Evolutionary conservation across 768 basidiomycete genomes (phyloP).

Genomic region (Antrodiella citrinella): DNA sequence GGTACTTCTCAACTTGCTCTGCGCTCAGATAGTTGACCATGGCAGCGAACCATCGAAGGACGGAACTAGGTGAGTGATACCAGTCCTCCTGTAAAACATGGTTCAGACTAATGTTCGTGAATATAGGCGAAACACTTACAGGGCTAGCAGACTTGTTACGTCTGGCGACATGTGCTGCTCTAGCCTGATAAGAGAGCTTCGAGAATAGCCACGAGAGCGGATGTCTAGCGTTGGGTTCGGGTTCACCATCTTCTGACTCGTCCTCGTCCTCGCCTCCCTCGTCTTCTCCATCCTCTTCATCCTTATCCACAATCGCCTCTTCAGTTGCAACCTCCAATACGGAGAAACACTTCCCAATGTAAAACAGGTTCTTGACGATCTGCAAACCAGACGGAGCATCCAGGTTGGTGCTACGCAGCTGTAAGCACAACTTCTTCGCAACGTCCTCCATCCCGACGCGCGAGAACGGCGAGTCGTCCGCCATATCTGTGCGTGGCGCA

Average conservation of each 20-base stretch:
- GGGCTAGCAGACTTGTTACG: constrained; percentile 40
- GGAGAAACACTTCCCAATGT: constrained; percentile 80
- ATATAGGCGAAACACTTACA: constrained; percentile 28
- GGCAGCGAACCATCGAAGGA: constrained; percentile 90
- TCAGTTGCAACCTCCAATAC: constrained; percentile 24
- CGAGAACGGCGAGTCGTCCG: constrained; percentile 41
- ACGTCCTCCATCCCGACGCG: constrained; percentile 51
- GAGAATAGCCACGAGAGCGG: constrained; percentile 92
- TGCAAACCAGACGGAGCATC: constrained; percentile 71
- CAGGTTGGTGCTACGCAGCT: constrained; percentile 77
- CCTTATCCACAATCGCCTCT: constrained; percentile 17
- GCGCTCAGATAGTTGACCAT: constrained; percentile 70
- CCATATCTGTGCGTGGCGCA: constrained; percentile 23
- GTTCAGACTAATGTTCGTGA: constrained; percentile 1
- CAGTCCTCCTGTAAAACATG: constrained; percentile 55
- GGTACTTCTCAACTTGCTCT: constrained; percentile 50
- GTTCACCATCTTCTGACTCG: constrained; percentile 19
- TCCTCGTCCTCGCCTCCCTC: constrained; percentile 24
- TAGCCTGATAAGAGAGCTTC: constrained; percentile 81
- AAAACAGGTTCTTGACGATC: constrained; percentile 89
- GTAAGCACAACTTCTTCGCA: constrained; percentile 63
- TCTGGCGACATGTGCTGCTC: constrained; percentile 65
- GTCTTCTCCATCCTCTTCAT: constrained; percentile 23
- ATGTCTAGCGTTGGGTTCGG: constrained; percentile 22
- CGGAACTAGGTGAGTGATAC: constrained; percentile 71